Conservation (phyloP, 1,139 yeast species). For the Zygosaccharomyces sapae region DNA sequence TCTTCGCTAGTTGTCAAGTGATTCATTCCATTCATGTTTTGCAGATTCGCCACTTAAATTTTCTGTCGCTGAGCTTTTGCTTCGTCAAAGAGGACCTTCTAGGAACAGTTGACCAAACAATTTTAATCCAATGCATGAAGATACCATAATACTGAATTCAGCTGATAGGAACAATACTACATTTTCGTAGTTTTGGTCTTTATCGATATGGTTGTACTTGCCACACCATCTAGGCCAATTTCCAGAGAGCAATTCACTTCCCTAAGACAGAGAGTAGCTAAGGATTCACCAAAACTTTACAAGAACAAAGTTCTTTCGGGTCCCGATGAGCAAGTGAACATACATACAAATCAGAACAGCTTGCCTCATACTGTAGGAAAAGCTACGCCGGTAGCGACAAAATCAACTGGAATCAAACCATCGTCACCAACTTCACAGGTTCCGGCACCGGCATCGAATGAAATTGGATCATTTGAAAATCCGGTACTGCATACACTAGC, state of each 20-base stretch:
- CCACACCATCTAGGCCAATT: conserved; percentile 28
- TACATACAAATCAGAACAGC: not conserved
- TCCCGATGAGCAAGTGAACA: conserved; percentile 5
- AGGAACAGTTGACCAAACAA: not conserved
- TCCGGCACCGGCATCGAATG: conserved; percentile 1
- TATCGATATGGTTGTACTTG: conserved; percentile 10
- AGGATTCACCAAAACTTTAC: conserved; percentile 28
- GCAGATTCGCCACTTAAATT: not conserved
- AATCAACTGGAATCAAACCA: too few species aligned
- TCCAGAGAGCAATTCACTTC: conserved; percentile 27
- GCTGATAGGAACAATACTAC: too few species aligned
- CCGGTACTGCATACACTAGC: conserved; percentile 38
- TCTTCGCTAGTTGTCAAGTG: too few species aligned
- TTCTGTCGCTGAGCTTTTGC: not conserved
- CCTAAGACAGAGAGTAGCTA: conserved; percentile 24
- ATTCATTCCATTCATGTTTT: not conserved
- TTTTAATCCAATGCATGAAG: not conserved
- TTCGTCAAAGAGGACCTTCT: not conserved
- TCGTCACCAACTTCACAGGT: too few species aligned
- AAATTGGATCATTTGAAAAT: conserved; percentile 30
- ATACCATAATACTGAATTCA: too few species aligned
- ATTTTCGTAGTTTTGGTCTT: too few species aligned
- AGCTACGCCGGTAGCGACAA: too few species aligned
- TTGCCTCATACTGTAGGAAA: too few species aligned
- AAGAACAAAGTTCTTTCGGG: conserved; percentile 19